Base-by-base conservation (phyloP, 2,329 filamentous ascomycete species). In the Tolypocladium ovalisporum region DNA sequence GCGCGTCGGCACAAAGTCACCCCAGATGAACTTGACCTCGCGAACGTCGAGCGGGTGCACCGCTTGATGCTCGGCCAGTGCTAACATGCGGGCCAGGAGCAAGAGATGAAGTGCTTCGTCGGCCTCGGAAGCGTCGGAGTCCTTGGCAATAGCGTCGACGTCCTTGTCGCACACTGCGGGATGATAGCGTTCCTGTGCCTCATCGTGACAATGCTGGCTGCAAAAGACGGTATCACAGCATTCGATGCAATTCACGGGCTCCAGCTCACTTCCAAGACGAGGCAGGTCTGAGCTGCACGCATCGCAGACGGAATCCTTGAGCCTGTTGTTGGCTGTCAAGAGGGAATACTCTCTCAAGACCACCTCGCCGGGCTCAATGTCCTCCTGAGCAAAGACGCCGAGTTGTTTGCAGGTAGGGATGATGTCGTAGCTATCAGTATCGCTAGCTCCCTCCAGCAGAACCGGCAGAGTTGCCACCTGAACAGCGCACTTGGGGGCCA, bases 261-360 rank as follows among this genome's bases (percentile, higher is more conserved):
- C 54, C 66, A 75, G 65, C 10, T 79, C 71, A 54, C 70, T 70
- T 34, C 74, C 75, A 32, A 89, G 73, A 0, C 79, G 78, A 0
- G 88, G 89, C 7, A 95, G 79, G 29, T 84, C 82, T 9, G 81
- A 79, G 65, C 90, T 90, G 70, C 93, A 97, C 17, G 91, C 91
- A 71, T 97, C 93, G 71, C 93, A 97, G 35, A 93, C 81, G 5
- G 88, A 80, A 61, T 96, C 91, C 68, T 95, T 90, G 15, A 94
- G 81, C 35, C 90, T 85, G 68, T 94, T 94, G 64, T 93, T 94
- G 52, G 90, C 92, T 2, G 92, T 96, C 44, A 99, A 76, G 9
- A 96, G 80, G 10, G 91, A 94, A 60, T 87, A 89, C 68, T 99
- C 94, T 53, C 83, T 77, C 35, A 99, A 79, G 2, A 97, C 84